Evolutionary conservation across 192 early-diverging fungal genomes (phyloP), one percentile per base, ranked within the genome.

Genomic region (Phlyctochytrium planicorne): DNA sequence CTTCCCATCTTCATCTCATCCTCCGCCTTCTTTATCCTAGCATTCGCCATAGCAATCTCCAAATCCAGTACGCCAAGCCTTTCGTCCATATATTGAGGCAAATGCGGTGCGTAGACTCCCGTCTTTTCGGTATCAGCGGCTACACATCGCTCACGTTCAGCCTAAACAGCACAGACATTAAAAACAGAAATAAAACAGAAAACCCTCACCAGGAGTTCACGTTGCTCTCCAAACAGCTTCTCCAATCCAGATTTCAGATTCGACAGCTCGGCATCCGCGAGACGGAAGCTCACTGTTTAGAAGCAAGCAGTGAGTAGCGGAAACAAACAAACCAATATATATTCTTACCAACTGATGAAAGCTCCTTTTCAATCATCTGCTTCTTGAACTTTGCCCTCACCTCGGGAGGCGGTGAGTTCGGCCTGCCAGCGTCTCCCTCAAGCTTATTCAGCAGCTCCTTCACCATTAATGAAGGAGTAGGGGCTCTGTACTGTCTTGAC

Each of bases 51-150:
- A 0, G 75, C 70, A 52, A 80, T 72, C 53, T 79, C 81, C 25
- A 76, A 50, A 52, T 82, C 81, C 30, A 82, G 62, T 0, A 69
- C 73, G 17, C 63, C 65, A 17, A 82, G 66, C 1, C 81, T 68
- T 33, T 78, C 81, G 36, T 82, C 81, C 81, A 82, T 82, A 61
- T 82, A 82, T 55, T 82, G 78, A 14, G 74, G 74, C 31, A 67
- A 52, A 6, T 74, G 60, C 16, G 75, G 63, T 29, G 78, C 76
- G 65, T 67, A 74, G 1, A 74, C 31, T 33, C 75, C 74, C 14
- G 73, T 78, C 31, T 32, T n/a, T 35, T 73, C 73, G 25, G 72
- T 68, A 27, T 78, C 71, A 23, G 78, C 75, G 29, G 56, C 52
- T 6, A 82, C 74, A 17, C 73, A 74, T 1, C 76, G 57, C 35